Evolutionary conservation across 2,329 filamentous ascomycete genomes (phyloP).

Genomic region (Pestalotiopsis sp.): DNA sequence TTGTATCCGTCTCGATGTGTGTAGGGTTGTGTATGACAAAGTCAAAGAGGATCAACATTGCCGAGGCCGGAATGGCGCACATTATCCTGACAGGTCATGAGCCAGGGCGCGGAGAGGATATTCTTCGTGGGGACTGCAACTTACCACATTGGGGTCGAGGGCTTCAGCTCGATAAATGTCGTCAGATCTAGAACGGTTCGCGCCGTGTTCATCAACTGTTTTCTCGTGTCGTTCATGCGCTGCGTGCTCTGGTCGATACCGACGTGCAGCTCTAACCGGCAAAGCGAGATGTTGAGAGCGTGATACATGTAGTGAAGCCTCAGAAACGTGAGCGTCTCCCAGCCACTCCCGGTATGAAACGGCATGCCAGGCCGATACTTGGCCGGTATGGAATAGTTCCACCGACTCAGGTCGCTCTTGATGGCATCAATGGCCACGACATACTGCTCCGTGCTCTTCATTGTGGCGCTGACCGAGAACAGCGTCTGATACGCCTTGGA

Average conservation of each 20-base stretch:
- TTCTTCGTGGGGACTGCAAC: neutral
- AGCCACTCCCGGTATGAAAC: neutral
- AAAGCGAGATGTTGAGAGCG: slow-evolving; percentile 6
- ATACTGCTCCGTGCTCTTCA: slow-evolving; percentile 9
- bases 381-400: neutral
- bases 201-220: slow-evolving; percentile 8
- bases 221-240: slow-evolving; percentile 7
- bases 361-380: slow-evolving; percentile 10
- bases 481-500: slow-evolving; percentile 10
- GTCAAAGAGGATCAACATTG: slow-evolving; percentile 12
- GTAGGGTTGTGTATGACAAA: slow-evolving; percentile 12
- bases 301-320: slow-evolving; percentile 8
- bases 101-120: neutral
- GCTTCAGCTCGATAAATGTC: slow-evolving; percentile 9
- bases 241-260: neutral
- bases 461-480: slow-evolving; percentile 9
- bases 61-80: slow-evolving; percentile 6
- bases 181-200: slow-evolving; percentile 7
- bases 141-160: slow-evolving; percentile 11
- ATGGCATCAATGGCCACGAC: slow-evolving; percentile 1
- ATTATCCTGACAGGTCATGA: neutral
- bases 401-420: slow-evolving; percentile 1
- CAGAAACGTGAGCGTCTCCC: neutral
- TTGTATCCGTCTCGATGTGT: slow-evolving; percentile 5
- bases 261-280: slow-evolving; percentile 9